Evolutionary conservation across 192 early-diverging fungal genomes (phyloP).

Genomic region (Backusella macrospora): DNA sequence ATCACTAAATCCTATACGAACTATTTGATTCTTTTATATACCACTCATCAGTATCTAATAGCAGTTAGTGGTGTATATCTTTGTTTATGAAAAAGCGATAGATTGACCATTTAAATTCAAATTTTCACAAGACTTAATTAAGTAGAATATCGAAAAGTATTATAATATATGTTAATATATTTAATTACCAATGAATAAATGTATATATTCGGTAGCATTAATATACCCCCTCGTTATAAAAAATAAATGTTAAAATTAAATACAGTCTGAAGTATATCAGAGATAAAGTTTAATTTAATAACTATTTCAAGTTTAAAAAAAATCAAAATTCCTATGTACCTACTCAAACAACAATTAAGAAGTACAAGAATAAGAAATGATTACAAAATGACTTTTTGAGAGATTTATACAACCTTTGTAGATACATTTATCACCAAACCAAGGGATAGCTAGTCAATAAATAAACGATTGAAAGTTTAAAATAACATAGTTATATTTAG

Average conservation of each 20-base stretch:
- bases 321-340: background rate
- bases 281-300: constrained; percentile 5
- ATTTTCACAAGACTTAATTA: too few relatives aligned
- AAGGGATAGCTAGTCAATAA: background rate
- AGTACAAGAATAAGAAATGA: background rate
- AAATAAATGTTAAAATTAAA: background rate
- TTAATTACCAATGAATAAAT: background rate
- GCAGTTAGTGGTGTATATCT: too few relatives aligned
- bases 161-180: too few relatives aligned
- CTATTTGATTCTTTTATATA: too few relatives aligned
- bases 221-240: too few relatives aligned
- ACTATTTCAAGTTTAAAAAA: background rate
- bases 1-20: too few relatives aligned
- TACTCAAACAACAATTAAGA: background rate
- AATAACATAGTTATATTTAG: background rate
- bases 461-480: background rate
- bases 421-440: background rate
- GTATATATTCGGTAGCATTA: background rate
- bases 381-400: background rate
- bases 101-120: too few relatives aligned
- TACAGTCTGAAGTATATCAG: background rate
- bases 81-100: too few relatives aligned
- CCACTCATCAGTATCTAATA: too few relatives aligned
- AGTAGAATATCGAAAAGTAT: too few relatives aligned
- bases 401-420: background rate